Evolutionary conservation across 495 filamentous ascomycete genomes (phyloP).

Genomic region (Articulospora tetracladia): DNA sequence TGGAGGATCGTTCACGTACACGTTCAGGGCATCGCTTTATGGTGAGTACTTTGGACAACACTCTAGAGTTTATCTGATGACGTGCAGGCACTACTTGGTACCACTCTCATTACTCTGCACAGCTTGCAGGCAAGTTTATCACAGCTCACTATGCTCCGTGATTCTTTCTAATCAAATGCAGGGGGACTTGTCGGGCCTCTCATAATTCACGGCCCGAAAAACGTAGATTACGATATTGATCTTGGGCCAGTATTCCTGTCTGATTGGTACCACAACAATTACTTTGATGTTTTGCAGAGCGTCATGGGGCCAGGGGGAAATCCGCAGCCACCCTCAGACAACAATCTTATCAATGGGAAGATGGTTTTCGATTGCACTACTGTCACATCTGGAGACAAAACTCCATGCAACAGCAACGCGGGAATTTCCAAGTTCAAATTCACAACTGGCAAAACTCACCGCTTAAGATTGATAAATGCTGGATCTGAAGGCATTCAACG

Average conservation of each 20-base stretch:
- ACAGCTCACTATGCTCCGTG: conserved; percentile 26
- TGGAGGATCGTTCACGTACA: conserved; percentile 43
- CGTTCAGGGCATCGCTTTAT: conserved; percentile 46
- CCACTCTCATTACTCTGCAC: conserved; percentile 55
- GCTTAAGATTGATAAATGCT: conserved; percentile 47
- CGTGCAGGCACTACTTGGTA: conserved; percentile 51
- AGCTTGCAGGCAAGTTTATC: conserved; percentile 35
- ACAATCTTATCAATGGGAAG: conserved; percentile 51
- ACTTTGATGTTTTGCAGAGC: conserved; percentile 36
- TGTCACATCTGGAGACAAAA: conserved; percentile 29
- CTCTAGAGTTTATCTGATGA: not conserved
- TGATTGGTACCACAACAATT: conserved; percentile 44
- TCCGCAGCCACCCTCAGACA: conserved; percentile 37
- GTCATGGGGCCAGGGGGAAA: conserved; percentile 27
- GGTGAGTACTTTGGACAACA: conserved; percentile 21
- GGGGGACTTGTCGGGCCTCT: conserved; percentile 46
- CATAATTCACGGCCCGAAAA: conserved; percentile 36
- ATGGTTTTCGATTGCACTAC: conserved; percentile 48
- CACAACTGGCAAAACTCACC: conserved; percentile 43
- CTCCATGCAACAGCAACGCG: conserved; percentile 39
- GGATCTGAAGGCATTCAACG: conserved; percentile 46
- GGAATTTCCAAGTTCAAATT: conserved; percentile 47
- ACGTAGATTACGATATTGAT: conserved; percentile 40
- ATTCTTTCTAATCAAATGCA: conserved; percentile 36
- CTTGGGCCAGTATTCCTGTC: conserved; percentile 43